Evolutionary conservation across 805 yeast genomes (phyloP), one percentile per base, ranked within the genome.

Genomic region (Isabelozyma gotoi): DNA sequence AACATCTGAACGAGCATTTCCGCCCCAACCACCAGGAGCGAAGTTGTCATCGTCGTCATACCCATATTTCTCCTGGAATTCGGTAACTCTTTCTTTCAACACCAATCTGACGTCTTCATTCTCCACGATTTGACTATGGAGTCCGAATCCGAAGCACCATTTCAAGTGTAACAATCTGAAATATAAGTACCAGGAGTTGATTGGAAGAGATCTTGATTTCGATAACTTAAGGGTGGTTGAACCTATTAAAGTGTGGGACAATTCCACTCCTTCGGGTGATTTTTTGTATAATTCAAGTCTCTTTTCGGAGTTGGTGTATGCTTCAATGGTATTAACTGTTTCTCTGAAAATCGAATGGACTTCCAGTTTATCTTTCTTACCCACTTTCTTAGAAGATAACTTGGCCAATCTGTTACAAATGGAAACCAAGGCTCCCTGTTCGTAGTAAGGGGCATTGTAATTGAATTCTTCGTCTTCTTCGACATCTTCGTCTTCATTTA

Each of bases 291-390:
- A 61, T 46, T 60, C 72, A 18, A 56, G 67, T 60, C 67, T 57
- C 38, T 48, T 63, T 47, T 49, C 66, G 41, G 41, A 61, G 52
- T 52, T 70, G 43, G 66, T 60, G 49, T 72, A 75, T 14, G 56
- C 55, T 40, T 67, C 69, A 8, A 82, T 63, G 0, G 85, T 80
- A 31, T 62, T 62, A 33, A 74, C 59, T 15, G 82, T 79, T 46
- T 83, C 85, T 54, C 82, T 70, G 59, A 82, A 80, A 1, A 83
- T 69, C 1, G 87, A 76, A 47, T 80, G 78, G 19, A 79, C 68
- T 32, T 77, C 81, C 46, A 75, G 76, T 57, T 80, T 83, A 47
- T 82, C 87, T 54, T 78, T 80, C 51, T 84, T 84, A 19, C 84
- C 76, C 3, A 81, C 56, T 41, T 73, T 78, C 45, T 82, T 81